These are phyloP conservation scores for Phytophthora foliorum DNA, from an alignment of 352 stramenopile species.

Conservation along the genomic window DNA sequence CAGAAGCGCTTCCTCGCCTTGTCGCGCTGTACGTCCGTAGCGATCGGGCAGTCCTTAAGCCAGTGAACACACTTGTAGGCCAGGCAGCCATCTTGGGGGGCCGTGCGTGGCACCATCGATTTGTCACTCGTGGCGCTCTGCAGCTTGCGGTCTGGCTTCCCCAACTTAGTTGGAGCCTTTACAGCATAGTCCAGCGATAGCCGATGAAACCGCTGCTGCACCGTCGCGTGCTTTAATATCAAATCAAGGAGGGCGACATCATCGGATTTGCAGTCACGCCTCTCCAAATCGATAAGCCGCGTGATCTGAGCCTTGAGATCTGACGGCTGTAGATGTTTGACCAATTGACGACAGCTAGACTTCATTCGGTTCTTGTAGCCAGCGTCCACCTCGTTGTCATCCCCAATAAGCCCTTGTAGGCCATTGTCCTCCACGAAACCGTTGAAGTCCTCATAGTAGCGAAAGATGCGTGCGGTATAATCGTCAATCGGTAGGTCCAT, in stretches of 20 bases:
- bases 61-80: no score
- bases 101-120: neutral
- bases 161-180: neutral
- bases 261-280: conserved; percentile 14
- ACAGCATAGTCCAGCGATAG: neutral
- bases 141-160: neutral
- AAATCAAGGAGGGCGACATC: conserved; percentile 12
- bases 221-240: conserved; percentile 11
- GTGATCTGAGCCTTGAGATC: conserved; percentile 9
- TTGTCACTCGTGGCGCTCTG: neutral
- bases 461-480: no score
- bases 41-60: no score
- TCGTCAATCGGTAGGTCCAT: no score
- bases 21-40: no score
- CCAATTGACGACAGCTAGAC: conserved; percentile 4
- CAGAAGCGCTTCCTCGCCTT: no score
- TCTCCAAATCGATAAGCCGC: conserved; percentile 6
- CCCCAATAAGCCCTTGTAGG: conserved; percentile 11
- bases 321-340: conserved; percentile 5
- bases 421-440: conserved; percentile 13
- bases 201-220: conserved; percentile 8
- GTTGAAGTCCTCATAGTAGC: conserved; percentile 15
- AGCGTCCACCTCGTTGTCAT: neutral
- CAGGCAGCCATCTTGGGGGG: neutral
- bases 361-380: neutral